These are phyloP conservation scores for Quercus variabilis DNA, from an alignment of 306 rosid genomes.

Conservation along the genomic window DNA sequence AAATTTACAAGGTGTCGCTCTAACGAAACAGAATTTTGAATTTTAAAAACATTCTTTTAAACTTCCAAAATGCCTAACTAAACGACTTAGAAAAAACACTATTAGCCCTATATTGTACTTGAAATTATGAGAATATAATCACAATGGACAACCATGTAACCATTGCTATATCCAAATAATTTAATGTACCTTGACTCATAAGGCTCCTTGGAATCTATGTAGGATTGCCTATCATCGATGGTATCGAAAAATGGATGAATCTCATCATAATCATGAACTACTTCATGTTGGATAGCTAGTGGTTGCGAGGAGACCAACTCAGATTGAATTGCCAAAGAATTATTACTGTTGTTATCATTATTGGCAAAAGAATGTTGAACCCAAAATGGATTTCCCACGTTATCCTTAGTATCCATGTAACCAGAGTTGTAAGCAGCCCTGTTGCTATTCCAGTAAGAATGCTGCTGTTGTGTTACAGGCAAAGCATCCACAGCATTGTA, in stretches of 20 bases:
- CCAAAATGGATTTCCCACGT: constrained; percentile 38
- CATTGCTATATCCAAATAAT: neutral
- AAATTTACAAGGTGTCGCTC: too few relatives aligned
- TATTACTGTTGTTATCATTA: constrained; percentile 16
- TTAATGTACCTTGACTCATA: constrained; percentile 62
- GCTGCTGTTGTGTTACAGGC: constrained; percentile 48
- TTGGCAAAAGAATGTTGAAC: constrained; percentile 30
- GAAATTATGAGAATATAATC: too few relatives aligned
- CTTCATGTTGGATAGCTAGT: constrained; percentile 36
- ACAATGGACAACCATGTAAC: neutral
- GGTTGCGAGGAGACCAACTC: constrained; percentile 36
- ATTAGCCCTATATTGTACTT: too few relatives aligned
- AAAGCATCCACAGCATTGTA: constrained; percentile 24
- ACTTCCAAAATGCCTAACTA: too few relatives aligned
- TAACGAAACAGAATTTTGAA: too few relatives aligned
- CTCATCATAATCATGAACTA: constrained; percentile 58
- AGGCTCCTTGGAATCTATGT: constrained; percentile 65
- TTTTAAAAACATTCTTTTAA: too few relatives aligned
- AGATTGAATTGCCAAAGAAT: constrained; percentile 35
- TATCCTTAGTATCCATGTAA: constrained; percentile 43
- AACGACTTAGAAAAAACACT: too few relatives aligned
- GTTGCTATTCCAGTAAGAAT: constrained; percentile 43
- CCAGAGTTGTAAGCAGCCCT: constrained; percentile 33
- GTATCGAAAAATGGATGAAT: constrained; percentile 58
- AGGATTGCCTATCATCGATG: constrained; percentile 70